phyloP scores from a whole-genome alignment of 371 early-diverging fungal species.

The Haplosporangium sp. region DNA sequence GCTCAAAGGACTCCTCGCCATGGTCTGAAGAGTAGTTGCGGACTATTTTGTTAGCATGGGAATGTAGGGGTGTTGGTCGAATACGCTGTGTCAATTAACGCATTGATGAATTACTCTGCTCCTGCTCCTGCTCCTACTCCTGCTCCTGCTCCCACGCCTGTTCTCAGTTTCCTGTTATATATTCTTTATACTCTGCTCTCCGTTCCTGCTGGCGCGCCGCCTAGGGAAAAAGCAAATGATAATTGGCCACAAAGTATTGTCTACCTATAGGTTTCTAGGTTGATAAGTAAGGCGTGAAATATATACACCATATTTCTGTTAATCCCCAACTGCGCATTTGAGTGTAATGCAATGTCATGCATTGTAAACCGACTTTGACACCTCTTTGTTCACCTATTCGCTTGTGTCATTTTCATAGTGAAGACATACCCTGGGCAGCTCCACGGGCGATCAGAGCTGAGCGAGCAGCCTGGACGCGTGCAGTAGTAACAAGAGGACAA shows the following conservation, averaged over 20 bases:
- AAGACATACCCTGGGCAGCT: constrained; percentile 35
- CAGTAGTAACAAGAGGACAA: constrained; percentile 32
- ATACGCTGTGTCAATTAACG: background rate
- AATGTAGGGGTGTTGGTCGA: background rate
- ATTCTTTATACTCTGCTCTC: no score
- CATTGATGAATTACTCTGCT: background rate
- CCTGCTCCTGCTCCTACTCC: background rate
- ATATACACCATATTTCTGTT: background rate
- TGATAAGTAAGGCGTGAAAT: no score
- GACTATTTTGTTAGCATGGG: constrained; percentile 2
- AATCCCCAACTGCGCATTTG: background rate
- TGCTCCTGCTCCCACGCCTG: no score
- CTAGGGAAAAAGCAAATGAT: no score
- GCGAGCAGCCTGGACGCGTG: constrained; percentile 36
- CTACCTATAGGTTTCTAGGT: no score
- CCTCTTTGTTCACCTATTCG: no score
- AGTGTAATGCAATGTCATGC: background rate
- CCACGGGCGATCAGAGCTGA: constrained; percentile 29
- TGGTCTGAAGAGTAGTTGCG: constrained; percentile 76
- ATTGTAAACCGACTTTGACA: background rate
- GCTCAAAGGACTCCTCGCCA: constrained; percentile 83
- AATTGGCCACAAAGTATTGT: no score
- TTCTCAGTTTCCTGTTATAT: no score
- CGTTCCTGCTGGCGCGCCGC: no score
- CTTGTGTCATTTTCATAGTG: no score